phyloP scores from a whole-genome alignment of 139 green algal species.

The Trebouxia sp. region DNA sequence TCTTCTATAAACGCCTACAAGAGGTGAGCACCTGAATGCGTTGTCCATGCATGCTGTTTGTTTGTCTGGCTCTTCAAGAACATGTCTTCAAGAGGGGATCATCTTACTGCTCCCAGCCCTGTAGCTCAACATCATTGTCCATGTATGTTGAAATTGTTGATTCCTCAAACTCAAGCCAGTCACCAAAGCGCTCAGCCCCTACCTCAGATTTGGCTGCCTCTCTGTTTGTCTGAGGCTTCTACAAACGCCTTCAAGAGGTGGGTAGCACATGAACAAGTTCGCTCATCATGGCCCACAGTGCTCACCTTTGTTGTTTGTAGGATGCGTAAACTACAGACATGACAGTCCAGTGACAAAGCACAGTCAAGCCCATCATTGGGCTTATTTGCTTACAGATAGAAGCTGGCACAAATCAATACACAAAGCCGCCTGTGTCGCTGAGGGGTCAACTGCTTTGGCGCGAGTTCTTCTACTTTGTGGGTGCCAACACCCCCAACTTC shows the following conservation, averaged over 20 bases:
- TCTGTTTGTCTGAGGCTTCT: no score
- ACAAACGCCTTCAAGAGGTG: no score
- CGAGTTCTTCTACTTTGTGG: slow-evolving; percentile 64
- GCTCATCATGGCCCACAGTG: no score
- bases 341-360: no score
- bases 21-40: slow-evolving; percentile 7
- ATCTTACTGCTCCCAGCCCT: not conserved
- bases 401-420: slow-evolving; percentile 59
- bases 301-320: no score
- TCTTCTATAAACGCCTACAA: slow-evolving; percentile 52
- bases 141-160: not conserved
- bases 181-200: not conserved
- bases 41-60: not conserved
- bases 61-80: not conserved
- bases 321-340: no score
- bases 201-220: not conserved
- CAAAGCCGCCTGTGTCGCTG: slow-evolving; percentile 81
- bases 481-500: slow-evolving; percentile 76
- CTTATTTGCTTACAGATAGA: no score
- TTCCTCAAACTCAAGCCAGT: not conserved
- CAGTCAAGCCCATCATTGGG: no score
- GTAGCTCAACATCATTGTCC: not conserved
- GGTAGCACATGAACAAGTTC: no score
- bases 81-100: not conserved
- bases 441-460: slow-evolving; percentile 84